phyloP scores from a whole-genome alignment of 169 alveolate genomes.

The Cryptosporidium sp. region DNA sequence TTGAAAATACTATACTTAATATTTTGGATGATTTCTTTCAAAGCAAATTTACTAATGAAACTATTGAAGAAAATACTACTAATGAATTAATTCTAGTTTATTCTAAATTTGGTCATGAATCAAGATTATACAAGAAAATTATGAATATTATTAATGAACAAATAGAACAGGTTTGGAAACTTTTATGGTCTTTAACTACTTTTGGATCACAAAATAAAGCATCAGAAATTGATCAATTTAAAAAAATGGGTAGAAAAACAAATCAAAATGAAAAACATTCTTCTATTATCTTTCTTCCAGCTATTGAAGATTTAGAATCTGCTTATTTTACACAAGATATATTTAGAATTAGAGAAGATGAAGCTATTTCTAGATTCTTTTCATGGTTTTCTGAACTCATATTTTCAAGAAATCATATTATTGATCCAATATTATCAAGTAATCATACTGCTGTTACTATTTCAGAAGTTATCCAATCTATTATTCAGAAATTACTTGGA shows the following conservation, averaged over 20 bases:
- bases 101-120: conserved; percentile 27
- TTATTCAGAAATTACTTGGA: not conserved
- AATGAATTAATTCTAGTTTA: conserved; percentile 6
- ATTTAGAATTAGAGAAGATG: conserved; percentile 62
- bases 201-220: conserved; percentile 46
- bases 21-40: conserved; percentile 27
- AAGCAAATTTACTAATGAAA: not conserved
- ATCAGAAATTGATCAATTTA: not conserved
- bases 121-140: not conserved
- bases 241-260: no score
- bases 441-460: not conserved
- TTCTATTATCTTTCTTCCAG: conserved; percentile 3
- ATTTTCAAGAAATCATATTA: conserved; percentile 2
- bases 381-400: conserved; percentile 48
- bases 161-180: conserved; percentile 28
- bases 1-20: conserved; percentile 19
- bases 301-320: conserved; percentile 32
- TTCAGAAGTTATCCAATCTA: conserved; percentile 23
- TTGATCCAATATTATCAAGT: not conserved
- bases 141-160: conserved; percentile 11
- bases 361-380: conserved; percentile 40
- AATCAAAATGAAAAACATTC: not conserved
- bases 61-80: not conserved
- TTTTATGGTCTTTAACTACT: conserved; percentile 61
- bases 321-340: conserved; percentile 20